phyloP scores from a whole-genome alignment of 495 filamentous ascomycete genomes.

The Cryomyces antarcticus region DNA sequence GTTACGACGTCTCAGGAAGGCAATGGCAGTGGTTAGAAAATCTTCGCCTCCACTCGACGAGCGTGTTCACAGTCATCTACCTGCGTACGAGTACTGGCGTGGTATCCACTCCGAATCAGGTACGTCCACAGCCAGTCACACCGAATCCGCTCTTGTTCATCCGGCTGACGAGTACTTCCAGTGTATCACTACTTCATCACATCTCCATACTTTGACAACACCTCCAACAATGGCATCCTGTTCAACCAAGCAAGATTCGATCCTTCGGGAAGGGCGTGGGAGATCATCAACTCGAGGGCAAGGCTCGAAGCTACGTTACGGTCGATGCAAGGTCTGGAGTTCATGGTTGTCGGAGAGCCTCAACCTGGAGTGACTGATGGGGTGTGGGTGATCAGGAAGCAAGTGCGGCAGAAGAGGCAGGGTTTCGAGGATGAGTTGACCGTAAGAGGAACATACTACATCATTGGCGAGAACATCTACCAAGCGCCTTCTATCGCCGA shows the following conservation, averaged over 20 bases:
- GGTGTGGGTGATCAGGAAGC: slow-evolving; percentile 86
- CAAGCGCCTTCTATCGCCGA: slow-evolving; percentile 71
- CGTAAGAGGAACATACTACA: slow-evolving; percentile 60
- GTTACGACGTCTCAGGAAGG: no score
- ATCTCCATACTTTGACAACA: slow-evolving; percentile 79
- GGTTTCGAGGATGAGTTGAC: slow-evolving; percentile 33
- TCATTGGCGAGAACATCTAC: slow-evolving; percentile 70
- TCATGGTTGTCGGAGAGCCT: slow-evolving; percentile 18
- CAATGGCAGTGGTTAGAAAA: no score
- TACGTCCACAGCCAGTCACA: neutral
- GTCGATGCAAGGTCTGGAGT: slow-evolving; percentile 50
- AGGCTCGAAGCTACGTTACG: slow-evolving; percentile 58
- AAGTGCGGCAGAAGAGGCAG: slow-evolving; percentile 42
- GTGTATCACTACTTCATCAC: slow-evolving; percentile 79
- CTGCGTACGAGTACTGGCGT: no score
- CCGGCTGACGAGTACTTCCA: slow-evolving; percentile 1
- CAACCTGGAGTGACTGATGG: slow-evolving; percentile 36
- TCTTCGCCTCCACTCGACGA: no score
- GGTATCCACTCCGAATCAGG: no score
- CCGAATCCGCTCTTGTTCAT: neutral
- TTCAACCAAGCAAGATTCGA: slow-evolving; percentile 58
- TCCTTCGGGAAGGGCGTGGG: slow-evolving; percentile 25
- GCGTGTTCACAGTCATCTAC: no score
- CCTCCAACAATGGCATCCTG: slow-evolving; percentile 69
- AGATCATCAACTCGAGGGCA: slow-evolving; percentile 44